A percentile compares a stretch with the other conserved stretches of the same genome.
Evolutionary conservation across 768 basidiomycete genomes (phyloP).

Genomic region (Tylopilus vinaceipallidus): DNA sequence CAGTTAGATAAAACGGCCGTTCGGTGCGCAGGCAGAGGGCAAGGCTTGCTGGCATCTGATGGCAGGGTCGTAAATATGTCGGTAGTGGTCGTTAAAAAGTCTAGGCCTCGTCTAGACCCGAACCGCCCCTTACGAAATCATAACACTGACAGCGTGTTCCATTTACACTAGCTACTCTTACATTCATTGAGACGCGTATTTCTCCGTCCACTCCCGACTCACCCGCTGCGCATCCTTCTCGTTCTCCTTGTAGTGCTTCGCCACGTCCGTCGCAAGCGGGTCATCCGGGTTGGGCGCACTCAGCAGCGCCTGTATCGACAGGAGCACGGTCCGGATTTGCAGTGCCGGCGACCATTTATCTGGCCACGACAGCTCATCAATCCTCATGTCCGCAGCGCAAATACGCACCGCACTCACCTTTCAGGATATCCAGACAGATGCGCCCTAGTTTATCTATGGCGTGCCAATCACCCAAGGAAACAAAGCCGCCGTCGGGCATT

Average conservation of each 20-base stretch:
- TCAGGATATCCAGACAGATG: conserved; percentile 97
- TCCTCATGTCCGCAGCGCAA: not conserved
- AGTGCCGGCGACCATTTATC: conserved; percentile 99
- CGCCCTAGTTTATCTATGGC: conserved; percentile 91
- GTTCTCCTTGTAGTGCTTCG: conserved; percentile 98
- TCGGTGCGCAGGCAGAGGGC: conserved; percentile 8
- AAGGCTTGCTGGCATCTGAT: conserved; percentile 3
- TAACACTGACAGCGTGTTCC: conserved; percentile 5
- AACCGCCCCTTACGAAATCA: conserved; percentile 9
- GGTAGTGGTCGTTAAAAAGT: conserved; percentile 7
- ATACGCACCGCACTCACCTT: conserved; percentile 54
- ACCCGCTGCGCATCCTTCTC: conserved; percentile 91
- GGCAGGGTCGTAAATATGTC: conserved; percentile 17
- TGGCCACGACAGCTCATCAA: conserved; percentile 28
- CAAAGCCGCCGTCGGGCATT: conserved; percentile 12
- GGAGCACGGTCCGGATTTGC: conserved; percentile 95
- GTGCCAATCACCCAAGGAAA: not conserved
- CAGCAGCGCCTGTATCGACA: conserved; percentile 95
- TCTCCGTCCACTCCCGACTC: conserved; percentile 93
- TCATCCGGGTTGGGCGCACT: conserved; percentile 97
- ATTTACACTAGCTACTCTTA: not conserved
- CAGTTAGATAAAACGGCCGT: not conserved
- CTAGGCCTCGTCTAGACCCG: conserved; percentile 26
- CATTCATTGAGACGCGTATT: conserved; percentile 57
- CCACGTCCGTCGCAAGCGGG: conserved; percentile 90